phyloP scores from a whole-genome alignment of 768 basidiomycete genomes.

The Termitomyces titanicus region DNA sequence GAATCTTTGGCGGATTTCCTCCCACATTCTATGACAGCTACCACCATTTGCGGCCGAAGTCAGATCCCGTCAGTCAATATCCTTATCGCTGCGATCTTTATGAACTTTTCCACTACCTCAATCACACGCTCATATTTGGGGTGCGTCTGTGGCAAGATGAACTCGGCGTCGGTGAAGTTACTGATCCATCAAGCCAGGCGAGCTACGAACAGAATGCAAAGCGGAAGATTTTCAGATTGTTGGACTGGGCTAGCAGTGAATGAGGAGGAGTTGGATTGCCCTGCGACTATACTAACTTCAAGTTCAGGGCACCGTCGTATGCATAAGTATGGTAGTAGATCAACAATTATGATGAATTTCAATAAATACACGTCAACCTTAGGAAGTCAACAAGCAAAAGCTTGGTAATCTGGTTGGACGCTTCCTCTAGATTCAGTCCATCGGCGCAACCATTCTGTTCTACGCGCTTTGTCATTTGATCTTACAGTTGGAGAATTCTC shows the following conservation, averaged over 20 bases:
- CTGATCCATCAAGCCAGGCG: conserved; percentile 27
- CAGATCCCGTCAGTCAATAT: conserved; percentile 64
- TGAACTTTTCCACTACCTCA: conserved; percentile 78
- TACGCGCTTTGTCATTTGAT: neutral
- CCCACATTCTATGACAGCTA: conserved; percentile 61
- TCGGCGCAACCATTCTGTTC: neutral
- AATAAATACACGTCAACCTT: conserved; percentile 10
- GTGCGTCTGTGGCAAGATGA: conserved; percentile 38
- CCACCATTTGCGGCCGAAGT: conserved; percentile 57
- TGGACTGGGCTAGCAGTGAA: conserved; percentile 9
- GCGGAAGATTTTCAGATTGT: conserved; percentile 36
- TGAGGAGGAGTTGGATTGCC: neutral
- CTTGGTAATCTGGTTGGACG: conserved; percentile 22
- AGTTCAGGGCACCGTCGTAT: too few species aligned
- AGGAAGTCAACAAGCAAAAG: conserved; percentile 24
- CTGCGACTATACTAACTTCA: too few species aligned
- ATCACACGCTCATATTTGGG: conserved; percentile 77
- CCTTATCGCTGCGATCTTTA: conserved; percentile 64
- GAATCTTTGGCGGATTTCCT: conserved; percentile 78
- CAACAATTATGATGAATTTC: too few species aligned
- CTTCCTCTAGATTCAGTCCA: neutral
- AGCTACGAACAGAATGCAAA: conserved; percentile 54
- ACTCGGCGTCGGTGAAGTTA: neutral
- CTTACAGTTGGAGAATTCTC: neutral
- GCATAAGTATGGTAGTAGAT: too few species aligned